Conservation (phyloP, 768 basidiomycete genomes). For the Termitomyces sp. region DNA sequence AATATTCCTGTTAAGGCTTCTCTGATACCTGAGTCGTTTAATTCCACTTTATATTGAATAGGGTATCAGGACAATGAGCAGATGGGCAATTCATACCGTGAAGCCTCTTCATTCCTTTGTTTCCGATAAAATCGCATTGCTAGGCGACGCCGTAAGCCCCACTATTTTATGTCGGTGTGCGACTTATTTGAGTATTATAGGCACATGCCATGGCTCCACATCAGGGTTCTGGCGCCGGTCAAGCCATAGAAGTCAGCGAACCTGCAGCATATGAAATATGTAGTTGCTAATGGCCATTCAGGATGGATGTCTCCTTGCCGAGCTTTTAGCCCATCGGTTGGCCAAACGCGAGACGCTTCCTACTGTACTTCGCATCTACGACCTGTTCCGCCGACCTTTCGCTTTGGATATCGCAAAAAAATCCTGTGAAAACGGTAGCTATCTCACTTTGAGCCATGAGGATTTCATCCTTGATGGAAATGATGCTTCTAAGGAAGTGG, state of each 20-base stretch:
- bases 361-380: slow-evolving; percentile 24
- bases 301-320: slow-evolving; percentile 32
- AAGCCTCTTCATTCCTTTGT: slow-evolving; percentile 32
- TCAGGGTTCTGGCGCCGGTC: slow-evolving; percentile 44
- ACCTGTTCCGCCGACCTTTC: slow-evolving; percentile 31
- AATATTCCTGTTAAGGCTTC: too few species aligned
- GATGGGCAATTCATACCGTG: slow-evolving; percentile 40
- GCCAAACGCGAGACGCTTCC: slow-evolving; percentile 14
- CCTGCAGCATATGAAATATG: neutral
- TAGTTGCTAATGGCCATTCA: slow-evolving; percentile 6
- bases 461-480: slow-evolving; percentile 17
- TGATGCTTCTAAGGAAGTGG: slow-evolving; percentile 11
- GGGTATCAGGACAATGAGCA: slow-evolving; percentile 14
- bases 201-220: slow-evolving; percentile 43
- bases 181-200: slow-evolving; percentile 5
- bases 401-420: slow-evolving; percentile 19
- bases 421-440: slow-evolving; percentile 12
- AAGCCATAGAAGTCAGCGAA: slow-evolving; percentile 34
- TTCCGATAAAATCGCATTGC: slow-evolving; percentile 32
- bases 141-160: slow-evolving; percentile 40
- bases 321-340: slow-evolving; percentile 17
- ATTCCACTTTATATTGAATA: neutral
- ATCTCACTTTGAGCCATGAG: slow-evolving; percentile 12
- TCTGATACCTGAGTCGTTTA: neutral
- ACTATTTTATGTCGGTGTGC: neutral